A percentile compares a stretch with the other conserved stretches of the same genome.
Evolutionary conservation across 345 rosid species (phyloP).

Genomic region (thale cress (Arabidopsis thaliana)): TAIR10.1 NC_003074.8:5355501-5356000

Average conservation of each 20-base stretch:
- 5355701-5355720: neutral
- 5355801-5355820: neutral
- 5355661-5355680: conserved; percentile 76
- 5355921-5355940: neutral
- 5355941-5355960: neutral
- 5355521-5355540: conserved; percentile 57
- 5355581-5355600: conserved; percentile 85
- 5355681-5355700: neutral
- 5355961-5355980: neutral
- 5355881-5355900: neutral
- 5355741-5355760: conserved; percentile 12
- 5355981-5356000: conserved; percentile 45
- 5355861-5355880: too few species aligned
- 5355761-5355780: neutral
- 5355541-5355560: conserved; percentile 85
- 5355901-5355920: conserved; percentile 1
- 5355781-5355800: neutral
- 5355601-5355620: conserved; percentile 80
- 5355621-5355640: conserved; percentile 97
- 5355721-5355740: conserved; percentile 30
- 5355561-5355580: conserved; percentile 74
- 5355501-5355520: neutral
- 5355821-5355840: neutral
- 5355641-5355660: conserved; percentile 93
- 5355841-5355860: too few species aligned